Evolutionary conservation across 192 early-diverging fungal species (phyloP).

Genomic region (Dissophora globulifera): DNA sequence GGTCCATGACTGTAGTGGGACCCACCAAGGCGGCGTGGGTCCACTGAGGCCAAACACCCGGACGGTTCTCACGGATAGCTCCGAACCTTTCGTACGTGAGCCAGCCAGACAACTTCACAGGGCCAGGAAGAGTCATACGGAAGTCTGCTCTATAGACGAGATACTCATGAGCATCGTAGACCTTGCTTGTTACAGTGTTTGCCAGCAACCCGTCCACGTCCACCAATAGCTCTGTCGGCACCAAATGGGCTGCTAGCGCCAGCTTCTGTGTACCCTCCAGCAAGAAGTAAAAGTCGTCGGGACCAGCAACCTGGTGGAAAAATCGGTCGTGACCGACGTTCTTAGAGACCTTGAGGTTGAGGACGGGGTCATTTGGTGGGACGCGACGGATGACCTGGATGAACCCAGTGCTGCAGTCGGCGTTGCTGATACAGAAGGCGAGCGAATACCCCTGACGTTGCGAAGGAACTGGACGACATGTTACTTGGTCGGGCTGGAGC

Average conservation of each 20-base stretch:
- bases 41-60: slow-evolving; percentile 45
- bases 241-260: slow-evolving; percentile 29
- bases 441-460: slow-evolving; percentile 15
- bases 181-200: neutral
- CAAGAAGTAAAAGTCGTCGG: slow-evolving; percentile 39
- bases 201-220: neutral
- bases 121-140: slow-evolving; percentile 29
- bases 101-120: slow-evolving; percentile 26
- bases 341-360: slow-evolving; percentile 13
- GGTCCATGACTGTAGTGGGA: slow-evolving; percentile 6
- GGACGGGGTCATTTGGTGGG: neutral
- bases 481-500: slow-evolving; percentile 14
- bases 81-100: slow-evolving; percentile 32
- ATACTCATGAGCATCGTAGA: neutral
- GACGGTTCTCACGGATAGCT: slow-evolving; percentile 21
- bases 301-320: slow-evolving; percentile 26
- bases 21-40: slow-evolving; percentile 17
- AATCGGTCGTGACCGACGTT: slow-evolving; percentile 15
- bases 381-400: slow-evolving; percentile 22
- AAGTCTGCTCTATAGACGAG: slow-evolving; percentile 45
- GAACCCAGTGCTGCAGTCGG: slow-evolving; percentile 29
- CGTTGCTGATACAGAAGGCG: slow-evolving; percentile 24
- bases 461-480: slow-evolving; percentile 16
- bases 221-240: slow-evolving; percentile 19
- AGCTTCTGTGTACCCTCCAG: slow-evolving; percentile 33